phyloP scores from a whole-genome alignment of 2,329 filamentous ascomycete genomes.

The Aureobasidium melanogenum region DNA sequence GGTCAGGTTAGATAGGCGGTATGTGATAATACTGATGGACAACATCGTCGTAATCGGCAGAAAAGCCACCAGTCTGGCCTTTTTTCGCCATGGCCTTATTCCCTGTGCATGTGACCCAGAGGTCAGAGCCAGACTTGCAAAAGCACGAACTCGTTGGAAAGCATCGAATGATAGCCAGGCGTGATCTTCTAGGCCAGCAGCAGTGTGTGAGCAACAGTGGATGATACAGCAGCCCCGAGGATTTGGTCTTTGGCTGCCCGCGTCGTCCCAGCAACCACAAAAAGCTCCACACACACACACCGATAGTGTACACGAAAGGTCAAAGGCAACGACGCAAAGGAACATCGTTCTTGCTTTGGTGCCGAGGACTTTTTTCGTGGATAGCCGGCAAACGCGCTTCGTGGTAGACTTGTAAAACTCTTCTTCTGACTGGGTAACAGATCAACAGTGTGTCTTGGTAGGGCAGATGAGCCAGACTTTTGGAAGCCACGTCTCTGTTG shows the following conservation, averaged over 20 bases:
- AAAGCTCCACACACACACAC: not conserved
- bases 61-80: not conserved
- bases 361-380: not conserved
- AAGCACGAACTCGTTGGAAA: not conserved
- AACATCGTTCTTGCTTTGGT: not conserved
- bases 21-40: not conserved
- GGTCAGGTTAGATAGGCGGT: not conserved
- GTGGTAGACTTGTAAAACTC: not conserved
- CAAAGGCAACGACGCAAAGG: not conserved
- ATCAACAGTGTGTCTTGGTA: not conserved
- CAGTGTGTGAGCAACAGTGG: not conserved
- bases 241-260: not conserved
- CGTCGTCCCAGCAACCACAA: constrained; percentile 3
- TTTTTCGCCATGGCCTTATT: not conserved
- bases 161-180: not conserved
- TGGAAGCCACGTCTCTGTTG: not conserved
- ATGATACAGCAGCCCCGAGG: constrained; percentile 3
- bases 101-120: not conserved
- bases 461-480: not conserved
- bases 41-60: not conserved
- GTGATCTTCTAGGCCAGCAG: not conserved
- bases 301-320: not conserved
- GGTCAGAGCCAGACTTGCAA: not conserved
- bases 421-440: not conserved
- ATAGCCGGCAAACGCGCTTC: not conserved